These are phyloP conservation scores for Beta lomatogona DNA, from an alignment of 179 eudicot genomes.

Conservation along the genomic window DNA sequence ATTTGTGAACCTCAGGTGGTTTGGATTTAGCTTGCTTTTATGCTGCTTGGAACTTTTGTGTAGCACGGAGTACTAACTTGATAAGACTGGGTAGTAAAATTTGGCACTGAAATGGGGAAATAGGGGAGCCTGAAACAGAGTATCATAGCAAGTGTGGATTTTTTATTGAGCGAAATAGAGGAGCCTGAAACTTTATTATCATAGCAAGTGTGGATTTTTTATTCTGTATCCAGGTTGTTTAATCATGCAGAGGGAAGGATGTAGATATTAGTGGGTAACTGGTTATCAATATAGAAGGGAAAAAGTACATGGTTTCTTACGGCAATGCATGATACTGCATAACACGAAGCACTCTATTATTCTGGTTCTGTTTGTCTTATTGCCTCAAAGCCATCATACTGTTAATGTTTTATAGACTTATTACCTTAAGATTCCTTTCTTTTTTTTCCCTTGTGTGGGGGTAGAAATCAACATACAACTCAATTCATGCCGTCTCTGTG, in stretches of 20 bases:
- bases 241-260: background rate
- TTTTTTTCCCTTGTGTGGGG: background rate
- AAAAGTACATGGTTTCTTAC: background rate
- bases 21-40: background rate
- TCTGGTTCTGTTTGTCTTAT: background rate
- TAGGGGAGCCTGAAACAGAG: background rate
- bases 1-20: background rate
- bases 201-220: background rate
- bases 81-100: background rate
- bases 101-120: background rate
- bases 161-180: too few species aligned
- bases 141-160: background rate
- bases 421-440: background rate
- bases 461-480: background rate
- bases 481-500: background rate
- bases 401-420: background rate
- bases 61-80: background rate
- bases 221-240: background rate
- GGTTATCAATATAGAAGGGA: background rate
- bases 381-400: background rate
- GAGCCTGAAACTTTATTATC: background rate
- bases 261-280: background rate
- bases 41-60: constrained; percentile 1
- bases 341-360: background rate
- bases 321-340: background rate